Conservation (phyloP, 805 yeast species). For the Wickerhamiella qilinensis region DNA sequence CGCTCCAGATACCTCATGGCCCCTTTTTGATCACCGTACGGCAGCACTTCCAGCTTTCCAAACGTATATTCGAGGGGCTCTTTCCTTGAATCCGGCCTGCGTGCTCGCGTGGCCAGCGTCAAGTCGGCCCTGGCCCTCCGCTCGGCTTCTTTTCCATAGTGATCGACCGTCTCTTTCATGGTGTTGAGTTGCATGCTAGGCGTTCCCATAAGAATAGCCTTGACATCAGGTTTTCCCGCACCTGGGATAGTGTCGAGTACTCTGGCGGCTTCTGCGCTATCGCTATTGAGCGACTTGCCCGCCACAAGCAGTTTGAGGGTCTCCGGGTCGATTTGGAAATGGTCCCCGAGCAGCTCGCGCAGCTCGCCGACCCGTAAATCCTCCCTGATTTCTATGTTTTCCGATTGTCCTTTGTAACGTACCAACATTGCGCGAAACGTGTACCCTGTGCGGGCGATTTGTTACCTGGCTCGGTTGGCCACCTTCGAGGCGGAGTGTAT, state of each 20-base stretch:
- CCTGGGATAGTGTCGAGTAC: background rate
- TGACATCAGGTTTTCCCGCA: conserved; percentile 1
- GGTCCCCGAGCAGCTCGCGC: background rate
- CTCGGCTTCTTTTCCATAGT: conserved; percentile 10
- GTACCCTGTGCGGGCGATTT: no score
- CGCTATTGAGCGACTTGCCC: conserved; percentile 1
- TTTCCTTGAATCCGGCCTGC: conserved; percentile 3
- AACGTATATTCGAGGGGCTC: conserved; percentile 18
- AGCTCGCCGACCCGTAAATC: background rate
- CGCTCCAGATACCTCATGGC: conserved; percentile 19
- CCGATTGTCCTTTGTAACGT: conserved; percentile 1
- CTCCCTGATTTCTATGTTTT: background rate
- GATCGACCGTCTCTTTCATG: conserved; percentile 13
- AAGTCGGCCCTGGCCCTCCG: conserved; percentile 8
- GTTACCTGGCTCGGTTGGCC: no score
- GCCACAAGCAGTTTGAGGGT: conserved; percentile 1
- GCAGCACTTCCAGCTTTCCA: conserved; percentile 18
- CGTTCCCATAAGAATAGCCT: conserved; percentile 21
- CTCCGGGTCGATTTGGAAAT: background rate
- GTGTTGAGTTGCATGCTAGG: conserved; percentile 14
- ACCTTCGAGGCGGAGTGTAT: no score
- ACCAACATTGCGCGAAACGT: background rate
- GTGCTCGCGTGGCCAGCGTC: conserved; percentile 6
- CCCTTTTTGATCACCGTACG: conserved; percentile 19
- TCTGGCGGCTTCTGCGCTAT: background rate